Conservation (phyloP, 352 stramenopile genomes). For the Plasmopara halstedii region DNA sequence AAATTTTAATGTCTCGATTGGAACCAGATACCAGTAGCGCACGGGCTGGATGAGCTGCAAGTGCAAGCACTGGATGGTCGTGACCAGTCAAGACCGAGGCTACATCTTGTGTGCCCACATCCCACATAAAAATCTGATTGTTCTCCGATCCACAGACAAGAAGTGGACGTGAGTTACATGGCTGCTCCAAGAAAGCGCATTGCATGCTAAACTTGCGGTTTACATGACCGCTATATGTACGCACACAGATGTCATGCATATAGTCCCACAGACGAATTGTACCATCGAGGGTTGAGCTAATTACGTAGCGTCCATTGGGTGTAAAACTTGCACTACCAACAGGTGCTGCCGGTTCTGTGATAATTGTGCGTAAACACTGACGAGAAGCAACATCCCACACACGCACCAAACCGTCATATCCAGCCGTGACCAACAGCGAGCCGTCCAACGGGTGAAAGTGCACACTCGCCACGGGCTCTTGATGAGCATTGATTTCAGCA, state of each 20-base stretch:
- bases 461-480: conserved; percentile 92
- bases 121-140: conserved; percentile 87
- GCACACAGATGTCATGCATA: conserved; percentile 46
- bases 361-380: conserved; percentile 92
- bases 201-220: conserved; percentile 86
- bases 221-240: conserved; percentile 62
- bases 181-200: conserved; percentile 69
- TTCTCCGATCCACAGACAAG: conserved; percentile 91
- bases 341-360: conserved; percentile 47
- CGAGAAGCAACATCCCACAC: conserved; percentile 96
- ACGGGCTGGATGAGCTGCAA: conserved; percentile 60
- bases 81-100: conserved; percentile 55
- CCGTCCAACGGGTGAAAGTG: conserved; percentile 91
- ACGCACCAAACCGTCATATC: conserved; percentile 76
- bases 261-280: conserved; percentile 90
- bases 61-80: conserved; percentile 81
- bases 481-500: conserved; percentile 87
- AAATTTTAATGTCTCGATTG: conserved; percentile 62
- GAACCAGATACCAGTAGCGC: conserved; percentile 66
- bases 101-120: conserved; percentile 78
- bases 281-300: conserved; percentile 89
- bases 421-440: conserved; percentile 85
- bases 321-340: conserved; percentile 86
- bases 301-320: conserved; percentile 91
- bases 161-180: conserved; percentile 23